Conservation (phyloP, 23 red algal genomes). For the Chondrus crispus region DNA sequence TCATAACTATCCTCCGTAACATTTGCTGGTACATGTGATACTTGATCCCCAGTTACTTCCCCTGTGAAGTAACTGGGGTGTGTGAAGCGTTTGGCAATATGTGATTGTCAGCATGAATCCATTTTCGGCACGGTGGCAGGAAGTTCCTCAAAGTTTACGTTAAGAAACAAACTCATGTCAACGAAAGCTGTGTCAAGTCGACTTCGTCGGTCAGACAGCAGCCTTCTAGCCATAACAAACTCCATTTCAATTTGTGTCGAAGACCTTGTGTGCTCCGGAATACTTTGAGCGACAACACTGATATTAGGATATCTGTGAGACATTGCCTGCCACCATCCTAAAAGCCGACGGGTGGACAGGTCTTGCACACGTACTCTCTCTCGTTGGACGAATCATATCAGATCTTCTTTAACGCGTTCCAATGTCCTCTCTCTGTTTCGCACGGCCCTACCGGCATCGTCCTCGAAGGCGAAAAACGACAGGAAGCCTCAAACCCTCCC, state of each 20-base stretch:
- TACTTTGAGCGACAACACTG: neutral
- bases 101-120: no score
- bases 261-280: neutral
- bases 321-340: neutral
- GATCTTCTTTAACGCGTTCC: neutral
- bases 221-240: neutral
- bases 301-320: neutral
- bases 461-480: neutral
- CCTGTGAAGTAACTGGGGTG: no score
- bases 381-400: neutral
- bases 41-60: no score
- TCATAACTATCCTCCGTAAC: no score
- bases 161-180: neutral
- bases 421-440: neutral
- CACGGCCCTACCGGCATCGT: neutral
- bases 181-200: neutral
- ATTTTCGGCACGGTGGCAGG: neutral
- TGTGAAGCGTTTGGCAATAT: no score
- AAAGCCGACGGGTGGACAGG: neutral
- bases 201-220: neutral
- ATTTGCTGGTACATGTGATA: no score
- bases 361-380: neutral
- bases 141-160: neutral
- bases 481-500: neutral
- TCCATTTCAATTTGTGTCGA: conserved; percentile 14